phyloP scores from a whole-genome alignment of 495 filamentous ascomycete species.

The Talaromyces borbonicus region DNA sequence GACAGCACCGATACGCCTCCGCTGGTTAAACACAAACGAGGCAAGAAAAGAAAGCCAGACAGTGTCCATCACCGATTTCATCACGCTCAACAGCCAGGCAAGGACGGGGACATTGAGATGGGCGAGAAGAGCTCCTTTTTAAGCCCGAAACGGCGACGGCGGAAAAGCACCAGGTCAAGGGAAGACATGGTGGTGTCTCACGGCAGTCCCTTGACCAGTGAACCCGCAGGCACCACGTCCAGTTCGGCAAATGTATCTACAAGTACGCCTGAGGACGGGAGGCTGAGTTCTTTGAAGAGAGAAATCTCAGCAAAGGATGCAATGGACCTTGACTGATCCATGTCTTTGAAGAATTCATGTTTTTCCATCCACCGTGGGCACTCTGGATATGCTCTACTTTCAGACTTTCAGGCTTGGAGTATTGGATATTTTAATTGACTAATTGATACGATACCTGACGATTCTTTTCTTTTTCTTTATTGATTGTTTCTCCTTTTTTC shows the following conservation, averaged over 20 bases:
- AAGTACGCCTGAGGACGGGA: background rate
- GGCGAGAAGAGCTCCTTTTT: constrained; percentile 8
- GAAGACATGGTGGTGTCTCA: constrained; percentile 3
- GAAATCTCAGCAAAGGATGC: constrained; percentile 13
- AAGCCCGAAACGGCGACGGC: constrained; percentile 20
- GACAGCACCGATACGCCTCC: constrained; percentile 9
- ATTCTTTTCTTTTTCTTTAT: no score
- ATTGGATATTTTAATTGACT: no score
- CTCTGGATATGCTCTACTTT: no score
- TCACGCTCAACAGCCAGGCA: background rate
- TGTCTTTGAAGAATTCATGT: no score
- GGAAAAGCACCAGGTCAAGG: constrained; percentile 13
- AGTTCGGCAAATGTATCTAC: constrained; percentile 15
- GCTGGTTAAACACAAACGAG: constrained; percentile 13
- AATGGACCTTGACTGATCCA: constrained; percentile 25
- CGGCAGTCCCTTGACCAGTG: background rate
- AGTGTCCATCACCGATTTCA: background rate
- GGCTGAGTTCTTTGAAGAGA: background rate
- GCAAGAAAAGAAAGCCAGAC: constrained; percentile 31
- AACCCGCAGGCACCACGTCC: constrained; percentile 8
- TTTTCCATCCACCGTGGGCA: no score
- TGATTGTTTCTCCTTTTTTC: no score
- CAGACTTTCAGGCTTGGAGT: no score
- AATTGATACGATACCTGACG: no score
- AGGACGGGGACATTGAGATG: background rate